Evolutionary conservation across 2,329 filamentous ascomycete species (phyloP), one percentile per base, ranked within the genome.

Genomic region (Akanthomyces dipterigenus): DNA sequence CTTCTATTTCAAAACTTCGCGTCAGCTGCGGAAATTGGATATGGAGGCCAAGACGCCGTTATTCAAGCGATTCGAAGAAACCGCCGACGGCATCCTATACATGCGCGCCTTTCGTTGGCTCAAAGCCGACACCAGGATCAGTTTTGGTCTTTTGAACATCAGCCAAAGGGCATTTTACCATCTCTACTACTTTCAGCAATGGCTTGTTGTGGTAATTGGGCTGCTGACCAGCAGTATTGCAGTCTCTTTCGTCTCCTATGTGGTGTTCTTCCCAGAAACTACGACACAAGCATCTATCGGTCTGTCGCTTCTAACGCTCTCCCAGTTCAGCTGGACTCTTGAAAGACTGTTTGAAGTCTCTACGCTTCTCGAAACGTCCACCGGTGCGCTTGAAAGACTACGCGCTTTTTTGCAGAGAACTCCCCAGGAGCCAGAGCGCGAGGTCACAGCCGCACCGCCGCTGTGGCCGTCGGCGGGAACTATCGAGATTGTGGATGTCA

Each of bases 201-300:
- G 80, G 80, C 70, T 82, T 1, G 76, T 71, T 0, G 65, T 83
- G 1, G 77, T 79, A 0, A 65, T 83, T 8, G 78, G 82, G 58
- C 66, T 83, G 1, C 49, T 68, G 3, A 76, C 80, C 0, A 76
- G 79, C 0, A 75, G 67, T 1, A 71, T 83, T 36, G 79, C 79
- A 0, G 72, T 77, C 0, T 64, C 80, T 1, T 65, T 83, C 2
- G 76, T 83, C 5, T 70, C 59, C 0, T 66, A 82, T 1, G 77
- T 78, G 11, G 16, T 61, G 9, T 50, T 45, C 42, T 49, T 50
- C 11, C 51, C 43, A 2, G 9, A 16, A 5, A 28, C 1, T 6
- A 56, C 43, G 14, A 43, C 51, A 6, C 24, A 42, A 40, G 51
- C 60, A 6, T 36, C 60, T 8, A 20, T 56, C 5, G 53, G 60